Evolutionary conservation across 768 basidiomycete species (phyloP), one percentile per base, ranked within the genome.

Genomic region (Crepidotus variabilis): DNA sequence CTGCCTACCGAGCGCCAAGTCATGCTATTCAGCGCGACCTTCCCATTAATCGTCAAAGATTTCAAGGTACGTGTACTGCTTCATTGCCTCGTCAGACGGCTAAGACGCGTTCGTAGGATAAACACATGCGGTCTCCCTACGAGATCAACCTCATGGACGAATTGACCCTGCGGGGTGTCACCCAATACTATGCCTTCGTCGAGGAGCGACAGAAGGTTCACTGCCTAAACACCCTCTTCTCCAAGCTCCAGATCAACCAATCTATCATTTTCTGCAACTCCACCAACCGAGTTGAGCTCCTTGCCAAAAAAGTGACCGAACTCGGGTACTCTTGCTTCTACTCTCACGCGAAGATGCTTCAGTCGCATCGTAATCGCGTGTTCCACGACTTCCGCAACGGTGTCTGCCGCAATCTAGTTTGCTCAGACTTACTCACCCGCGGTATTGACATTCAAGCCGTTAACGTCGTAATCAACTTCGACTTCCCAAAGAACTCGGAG

Each of bases 231-330:
- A 99, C 97, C 58, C 86, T 98, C 62, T 98, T 98, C 82, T 96
- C 94, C 66, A 98, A 98, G 93, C 85, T 99, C 51, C 96, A 98
- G 95, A 99, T 99, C 80, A 99, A 99, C 76, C 96, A 99, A 77
- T 98, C 96, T 57, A 98, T 99, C 76, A 99, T 99, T 70, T 99
- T 99, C 77, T 99, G 96, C 77, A 99, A 99, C 81, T 98, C 96
- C 61, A 99, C 96, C 67, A 97, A 98, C 79, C 94, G 96, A 57
- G 96, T 99, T 77, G 96, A 99, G 75, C 89, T 99, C 49, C 83
- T 99, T 64, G 96, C 96, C 59, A 98, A 98, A 79, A 99, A 99
- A 77, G 94, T 99, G 65, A 99, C 96, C 11, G 97, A 99, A 68
- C 88, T 98, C 52, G 96, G 96, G 61, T 99, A 98, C 72, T 99